Evolutionary conservation across 2,329 filamentous ascomycete genomes (phyloP).

Genomic region (Magnaporthiopsis rhizophila): DNA sequence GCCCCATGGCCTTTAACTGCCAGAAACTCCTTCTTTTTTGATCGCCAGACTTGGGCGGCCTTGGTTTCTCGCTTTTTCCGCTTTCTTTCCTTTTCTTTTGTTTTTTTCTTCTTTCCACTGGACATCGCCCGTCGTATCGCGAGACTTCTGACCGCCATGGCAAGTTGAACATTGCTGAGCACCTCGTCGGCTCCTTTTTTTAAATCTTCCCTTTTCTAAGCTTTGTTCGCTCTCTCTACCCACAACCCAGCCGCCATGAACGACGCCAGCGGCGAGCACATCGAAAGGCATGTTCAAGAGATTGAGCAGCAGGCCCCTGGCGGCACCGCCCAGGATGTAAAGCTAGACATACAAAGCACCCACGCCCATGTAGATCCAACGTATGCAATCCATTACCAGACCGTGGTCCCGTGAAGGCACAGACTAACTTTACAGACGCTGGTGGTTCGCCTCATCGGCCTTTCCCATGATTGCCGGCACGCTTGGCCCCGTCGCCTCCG

Average conservation of each 20-base stretch:
- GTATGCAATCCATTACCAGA: slow-evolving; percentile 19
- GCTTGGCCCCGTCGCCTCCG: slow-evolving; percentile 76
- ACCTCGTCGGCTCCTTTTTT: background rate
- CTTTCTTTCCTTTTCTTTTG: too few relatives aligned
- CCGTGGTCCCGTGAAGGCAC: background rate
- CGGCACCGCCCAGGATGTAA: slow-evolving; percentile 12
- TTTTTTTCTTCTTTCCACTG: background rate
- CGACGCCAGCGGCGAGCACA: slow-evolving; percentile 19
- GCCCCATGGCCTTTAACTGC: background rate
- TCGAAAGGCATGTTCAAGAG: slow-evolving; percentile 16
- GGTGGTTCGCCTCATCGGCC: slow-evolving; percentile 57
- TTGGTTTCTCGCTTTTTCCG: background rate
- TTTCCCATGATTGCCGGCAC: slow-evolving; percentile 78
- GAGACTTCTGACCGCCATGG: background rate
- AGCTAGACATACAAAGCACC: slow-evolving; percentile 24
- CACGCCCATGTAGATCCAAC: slow-evolving; percentile 36
- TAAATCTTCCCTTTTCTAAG: background rate
- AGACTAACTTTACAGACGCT: slow-evolving; percentile 23
- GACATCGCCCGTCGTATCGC: too few relatives aligned
- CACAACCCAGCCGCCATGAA: slow-evolving; percentile 15
- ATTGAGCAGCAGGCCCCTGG: slow-evolving; percentile 20
- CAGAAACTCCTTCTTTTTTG: background rate
- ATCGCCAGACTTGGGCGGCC: background rate
- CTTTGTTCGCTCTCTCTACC: background rate
- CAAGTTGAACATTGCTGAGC: background rate